phyloP scores from a whole-genome alignment of 1,284 basidiomycete species.

The Malassezia arunalokei region DNA sequence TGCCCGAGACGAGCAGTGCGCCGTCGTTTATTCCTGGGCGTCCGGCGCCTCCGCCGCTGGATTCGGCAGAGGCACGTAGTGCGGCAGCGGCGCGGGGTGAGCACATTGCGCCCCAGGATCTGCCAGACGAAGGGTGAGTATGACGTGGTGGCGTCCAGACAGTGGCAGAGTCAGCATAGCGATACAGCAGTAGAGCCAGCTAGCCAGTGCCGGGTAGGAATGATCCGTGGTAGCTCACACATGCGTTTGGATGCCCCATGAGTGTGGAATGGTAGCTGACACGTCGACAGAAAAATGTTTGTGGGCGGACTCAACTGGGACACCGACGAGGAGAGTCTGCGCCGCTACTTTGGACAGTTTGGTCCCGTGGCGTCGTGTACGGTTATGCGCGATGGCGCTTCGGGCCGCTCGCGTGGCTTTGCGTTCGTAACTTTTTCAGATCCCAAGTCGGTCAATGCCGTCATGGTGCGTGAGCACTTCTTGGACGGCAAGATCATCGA shows the following conservation, averaged over 20 bases:
- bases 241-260: too few species aligned
- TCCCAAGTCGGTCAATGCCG: slow-evolving; percentile 71
- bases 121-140: slow-evolving; percentile 18
- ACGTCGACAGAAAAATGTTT: slow-evolving; percentile 73
- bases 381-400: slow-evolving; percentile 80
- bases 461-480: slow-evolving; percentile 72
- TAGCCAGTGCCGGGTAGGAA: neutral
- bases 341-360: slow-evolving; percentile 75
- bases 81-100: slow-evolving; percentile 15
- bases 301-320: slow-evolving; percentile 94
- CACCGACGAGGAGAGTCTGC: slow-evolving; percentile 81
- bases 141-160: neutral
- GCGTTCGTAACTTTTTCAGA: slow-evolving; percentile 86
- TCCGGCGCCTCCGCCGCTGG: neutral
- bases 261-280: too few species aligned
- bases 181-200: neutral
- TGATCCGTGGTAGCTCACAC: neutral
- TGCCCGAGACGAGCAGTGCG: neutral
- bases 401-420: slow-evolving; percentile 79
- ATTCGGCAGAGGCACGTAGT: slow-evolving; percentile 10
- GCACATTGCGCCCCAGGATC: slow-evolving; percentile 16
- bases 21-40: slow-evolving; percentile 10
- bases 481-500: slow-evolving; percentile 95
- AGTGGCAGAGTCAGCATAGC: neutral
- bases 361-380: slow-evolving; percentile 82